Evolutionary conservation across 1,284 basidiomycete species (phyloP), one percentile per base, ranked within the genome.

Genomic region (Sanghuangporus baumii): DNA sequence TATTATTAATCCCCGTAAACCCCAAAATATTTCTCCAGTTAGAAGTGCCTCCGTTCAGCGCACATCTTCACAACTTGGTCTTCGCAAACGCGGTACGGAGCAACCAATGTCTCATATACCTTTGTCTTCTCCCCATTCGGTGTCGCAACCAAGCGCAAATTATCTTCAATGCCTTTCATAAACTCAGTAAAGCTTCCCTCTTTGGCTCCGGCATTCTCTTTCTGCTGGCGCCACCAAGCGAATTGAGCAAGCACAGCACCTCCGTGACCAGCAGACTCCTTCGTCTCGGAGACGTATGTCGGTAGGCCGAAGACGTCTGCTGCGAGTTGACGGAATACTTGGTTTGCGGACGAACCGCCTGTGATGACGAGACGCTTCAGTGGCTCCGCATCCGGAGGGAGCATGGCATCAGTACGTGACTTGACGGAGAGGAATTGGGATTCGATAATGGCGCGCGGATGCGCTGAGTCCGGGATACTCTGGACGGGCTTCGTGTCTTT

Each of bases 401-500:
- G 75, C 69, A 92, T 89, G n/a, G 81, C 83, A 1, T 78, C 77
- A 37, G 89, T 82, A 61, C 88, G 84, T 50, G 85, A 85, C 63
- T 81, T 82, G 74, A 88, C 93, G 63, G 85, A 93, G 70, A 95
- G 78, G 71, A 95, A 84, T 70, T 96, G 93, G 0, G 91, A 92
- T 73, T 94, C 89, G 66, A 96, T 78, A 66, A 96, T 91, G 5
- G 91, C 88, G n/a, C 90, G 83, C 3, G 91, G 86, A 71, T 93
- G 89, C 5, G 81, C 78, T 14, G 73, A 70, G 0, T 69, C 67
- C 0, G 84, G 82, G 18, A 88, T 74, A 23, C 74, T 64, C 37
- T 76, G 74, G 8, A 82, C 69, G 0, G 68, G 56, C 38, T 67
- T 62, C n/a, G 70, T 71, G 37, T 69, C 63, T 5, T 68, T 65